Conservation (phyloP, 1,139 yeast genomes). For the Suhomyces chickasaworum region DNA sequence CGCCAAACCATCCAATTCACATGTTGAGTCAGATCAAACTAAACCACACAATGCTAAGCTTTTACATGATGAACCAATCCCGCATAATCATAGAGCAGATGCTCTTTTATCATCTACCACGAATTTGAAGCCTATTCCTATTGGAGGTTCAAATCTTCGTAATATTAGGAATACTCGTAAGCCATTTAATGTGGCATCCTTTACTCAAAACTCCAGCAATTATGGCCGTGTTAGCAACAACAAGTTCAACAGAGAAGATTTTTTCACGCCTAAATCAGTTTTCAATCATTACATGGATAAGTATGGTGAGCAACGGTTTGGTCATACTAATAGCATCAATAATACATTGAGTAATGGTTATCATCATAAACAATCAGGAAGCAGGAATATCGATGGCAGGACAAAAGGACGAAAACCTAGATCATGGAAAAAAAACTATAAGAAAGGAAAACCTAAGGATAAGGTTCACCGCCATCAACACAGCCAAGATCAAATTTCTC, state of each 20-base stretch:
- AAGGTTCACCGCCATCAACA: slow-evolving; percentile 19
- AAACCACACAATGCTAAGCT: slow-evolving; percentile 12
- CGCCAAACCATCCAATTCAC: slow-evolving; percentile 7
- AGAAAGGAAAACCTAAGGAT: slow-evolving; percentile 15
- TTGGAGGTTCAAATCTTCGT: slow-evolving; percentile 33
- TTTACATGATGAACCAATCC: slow-evolving; percentile 20
- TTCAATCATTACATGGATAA: slow-evolving; percentile 73
- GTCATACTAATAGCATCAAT: slow-evolving; percentile 17
- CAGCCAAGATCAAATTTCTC: slow-evolving; percentile 10
- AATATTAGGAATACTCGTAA: slow-evolving; percentile 55
- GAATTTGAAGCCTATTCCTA: slow-evolving; percentile 48
- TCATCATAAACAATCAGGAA: slow-evolving; percentile 14
- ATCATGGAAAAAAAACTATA: slow-evolving; percentile 31
- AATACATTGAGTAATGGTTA: slow-evolving; percentile 9
- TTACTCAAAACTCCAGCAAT: slow-evolving; percentile 37
- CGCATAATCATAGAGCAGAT: slow-evolving; percentile 50
- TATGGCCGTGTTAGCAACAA: slow-evolving; percentile 21
- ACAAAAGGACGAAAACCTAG: slow-evolving; percentile 32
- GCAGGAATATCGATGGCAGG: slow-evolving; percentile 30
- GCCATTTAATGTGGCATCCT: slow-evolving; percentile 64
- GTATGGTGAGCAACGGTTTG: slow-evolving; percentile 48
- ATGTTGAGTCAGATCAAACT: slow-evolving; percentile 16
- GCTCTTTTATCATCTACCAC: slow-evolving; percentile 46
- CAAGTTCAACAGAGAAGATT: slow-evolving; percentile 65
- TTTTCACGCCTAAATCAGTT: slow-evolving; percentile 76